A percentile compares a stretch with the other conserved stretches of the same genome.
Conservation (phyloP, 176 grass and related monocot species). For the Paspalum notatum region DNA sequence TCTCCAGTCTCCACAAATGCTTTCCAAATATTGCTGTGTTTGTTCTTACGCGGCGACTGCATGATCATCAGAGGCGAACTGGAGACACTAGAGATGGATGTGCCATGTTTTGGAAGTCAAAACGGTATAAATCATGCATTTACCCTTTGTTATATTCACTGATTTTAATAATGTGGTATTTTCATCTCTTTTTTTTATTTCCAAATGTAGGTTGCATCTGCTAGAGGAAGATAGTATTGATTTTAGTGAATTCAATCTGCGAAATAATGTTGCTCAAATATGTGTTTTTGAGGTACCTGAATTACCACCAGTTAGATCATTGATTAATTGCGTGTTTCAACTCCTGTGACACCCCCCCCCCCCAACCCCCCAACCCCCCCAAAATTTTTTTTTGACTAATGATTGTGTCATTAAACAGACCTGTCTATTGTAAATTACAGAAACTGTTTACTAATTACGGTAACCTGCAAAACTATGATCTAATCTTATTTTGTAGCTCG, state of each 20-base stretch:
- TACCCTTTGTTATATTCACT: slow-evolving; percentile 32
- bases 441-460: background rate
- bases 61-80: slow-evolving; percentile 56
- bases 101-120: slow-evolving; percentile 90
- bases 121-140: slow-evolving; percentile 39
- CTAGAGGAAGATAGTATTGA: slow-evolving; percentile 85
- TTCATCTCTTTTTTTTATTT: slow-evolving; percentile 42
- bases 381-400: background rate
- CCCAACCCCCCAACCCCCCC: too few species aligned
- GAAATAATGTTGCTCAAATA: slow-evolving; percentile 92
- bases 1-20: background rate
- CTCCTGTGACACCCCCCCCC: too few species aligned
- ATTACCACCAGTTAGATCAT: slow-evolving; percentile 16
- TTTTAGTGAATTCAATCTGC: slow-evolving; percentile 78
- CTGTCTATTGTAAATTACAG: background rate
- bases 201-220: slow-evolving; percentile 66
- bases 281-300: slow-evolving; percentile 88
- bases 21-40: slow-evolving; percentile 8
- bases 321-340: slow-evolving; percentile 15
- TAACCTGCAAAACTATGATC: background rate
- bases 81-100: slow-evolving; percentile 85
- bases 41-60: slow-evolving; percentile 19
- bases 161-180: slow-evolving; percentile 19
- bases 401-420: slow-evolving; percentile 16
- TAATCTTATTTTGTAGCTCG: slow-evolving; percentile 1